A percentile compares a stretch with the other conserved stretches of the same genome.
These are phyloP conservation scores for Chlorophyllum brunneum DNA, from an alignment of 768 basidiomycete species.

Conservation along the genomic window DNA sequence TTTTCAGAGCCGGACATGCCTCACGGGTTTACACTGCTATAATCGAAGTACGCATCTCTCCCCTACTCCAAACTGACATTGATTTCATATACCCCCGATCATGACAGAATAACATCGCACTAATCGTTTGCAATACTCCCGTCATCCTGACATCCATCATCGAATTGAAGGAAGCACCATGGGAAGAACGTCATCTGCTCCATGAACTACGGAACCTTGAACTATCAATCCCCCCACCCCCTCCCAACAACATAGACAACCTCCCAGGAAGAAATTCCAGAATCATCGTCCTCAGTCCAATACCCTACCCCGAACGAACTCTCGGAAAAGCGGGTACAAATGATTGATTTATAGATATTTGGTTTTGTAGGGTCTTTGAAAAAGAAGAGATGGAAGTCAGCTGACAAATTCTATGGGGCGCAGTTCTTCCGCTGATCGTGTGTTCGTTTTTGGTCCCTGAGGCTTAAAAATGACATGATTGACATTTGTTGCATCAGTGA, in stretches of 20 bases:
- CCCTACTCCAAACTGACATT: not conserved
- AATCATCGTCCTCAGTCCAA: not conserved
- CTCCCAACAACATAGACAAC: not conserved
- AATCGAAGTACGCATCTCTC: not conserved
- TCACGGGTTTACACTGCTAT: constrained; percentile 1
- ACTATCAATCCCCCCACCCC: not conserved
- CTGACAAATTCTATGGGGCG: too few species aligned
- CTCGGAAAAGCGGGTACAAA: too few species aligned
- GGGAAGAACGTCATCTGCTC: constrained; percentile 8
- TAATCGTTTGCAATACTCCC: constrained; percentile 37
- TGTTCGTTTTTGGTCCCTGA: too few species aligned
- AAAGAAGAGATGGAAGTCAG: too few species aligned
- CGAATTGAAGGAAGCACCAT: constrained; percentile 11
- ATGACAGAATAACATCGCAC: constrained; percentile 28
- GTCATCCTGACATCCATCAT: constrained; percentile 28
- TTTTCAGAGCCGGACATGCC: constrained; percentile 21
- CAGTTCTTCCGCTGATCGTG: too few species aligned
- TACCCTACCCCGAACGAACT: not conserved
- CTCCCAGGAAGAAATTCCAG: not conserved
- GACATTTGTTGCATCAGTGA: too few species aligned
- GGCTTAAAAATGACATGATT: too few species aligned
- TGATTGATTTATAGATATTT: too few species aligned
- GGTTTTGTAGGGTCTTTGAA: too few species aligned
- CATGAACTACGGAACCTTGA: constrained; percentile 4
- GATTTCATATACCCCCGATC: not conserved